Conservation (phyloP, 768 basidiomycete genomes). For the Lactifluus volemus region DNA sequence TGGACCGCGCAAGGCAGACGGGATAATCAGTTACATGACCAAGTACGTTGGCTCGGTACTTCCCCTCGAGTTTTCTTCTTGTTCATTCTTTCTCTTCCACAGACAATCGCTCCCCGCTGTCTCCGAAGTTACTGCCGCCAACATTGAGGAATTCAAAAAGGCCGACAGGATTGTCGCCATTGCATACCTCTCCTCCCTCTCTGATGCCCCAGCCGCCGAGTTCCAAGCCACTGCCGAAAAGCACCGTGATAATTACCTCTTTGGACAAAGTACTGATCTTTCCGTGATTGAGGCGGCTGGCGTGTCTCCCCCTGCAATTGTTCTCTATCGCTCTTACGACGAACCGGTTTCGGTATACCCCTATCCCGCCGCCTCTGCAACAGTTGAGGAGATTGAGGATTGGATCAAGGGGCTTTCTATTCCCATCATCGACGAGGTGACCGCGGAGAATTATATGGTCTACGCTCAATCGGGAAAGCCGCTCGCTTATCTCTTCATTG, state of each 20-base stretch:
- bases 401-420: conserved; percentile 82
- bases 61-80: neutral
- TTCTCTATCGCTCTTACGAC: conserved; percentile 90
- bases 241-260: conserved; percentile 90
- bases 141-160: conserved; percentile 76
- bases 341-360: conserved; percentile 68
- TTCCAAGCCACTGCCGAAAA: conserved; percentile 77
- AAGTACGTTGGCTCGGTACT: conserved; percentile 46
- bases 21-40: conserved; percentile 93
- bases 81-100: conserved; percentile 19
- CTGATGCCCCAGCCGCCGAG: conserved; percentile 59
- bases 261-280: conserved; percentile 74
- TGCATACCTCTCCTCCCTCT: conserved; percentile 70
- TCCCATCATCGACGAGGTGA: conserved; percentile 87
- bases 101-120: conserved; percentile 94
- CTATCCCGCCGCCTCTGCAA: conserved; percentile 46
- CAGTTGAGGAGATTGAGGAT: conserved; percentile 51
- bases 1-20: conserved; percentile 90
- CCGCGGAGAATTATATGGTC: conserved; percentile 81
- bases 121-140: conserved; percentile 64
- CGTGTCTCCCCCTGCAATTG: conserved; percentile 73
- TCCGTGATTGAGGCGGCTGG: conserved; percentile 60
- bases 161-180: conserved; percentile 88
- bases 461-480: conserved; percentile 82
- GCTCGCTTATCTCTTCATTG: conserved; percentile 90